A percentile compares a stretch with the other conserved stretches of the same genome.
phyloP scores from a whole-genome alignment of 768 basidiomycete genomes.

The Suillus tomentosus region DNA sequence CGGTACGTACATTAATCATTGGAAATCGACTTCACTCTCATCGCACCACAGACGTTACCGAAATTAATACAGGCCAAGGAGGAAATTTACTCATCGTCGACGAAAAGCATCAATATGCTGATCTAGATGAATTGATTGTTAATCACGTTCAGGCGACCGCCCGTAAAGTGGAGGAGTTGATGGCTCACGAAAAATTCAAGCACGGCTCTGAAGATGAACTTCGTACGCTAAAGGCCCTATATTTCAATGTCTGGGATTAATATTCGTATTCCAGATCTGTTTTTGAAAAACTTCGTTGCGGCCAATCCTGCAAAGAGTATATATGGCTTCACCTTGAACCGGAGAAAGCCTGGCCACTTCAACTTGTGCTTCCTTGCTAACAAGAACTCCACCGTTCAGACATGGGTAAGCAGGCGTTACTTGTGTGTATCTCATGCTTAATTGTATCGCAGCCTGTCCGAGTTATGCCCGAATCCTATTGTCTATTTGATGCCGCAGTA shows the following conservation, averaged over 20 bases:
- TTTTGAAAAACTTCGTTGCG: conserved; percentile 85
- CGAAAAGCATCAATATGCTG: conserved; percentile 78
- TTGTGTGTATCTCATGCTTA: not conserved
- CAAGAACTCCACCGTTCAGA: conserved; percentile 85
- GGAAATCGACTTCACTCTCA: conserved; percentile 13
- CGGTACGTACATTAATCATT: conserved; percentile 50
- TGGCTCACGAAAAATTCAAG: conserved; percentile 95
- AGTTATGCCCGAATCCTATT: conserved; percentile 86
- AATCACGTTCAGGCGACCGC: conserved; percentile 96
- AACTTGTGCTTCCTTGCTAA: conserved; percentile 92
- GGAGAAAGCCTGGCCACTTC: conserved; percentile 90
- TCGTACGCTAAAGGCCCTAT: conserved; percentile 55
- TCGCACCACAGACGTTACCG: conserved; percentile 65
- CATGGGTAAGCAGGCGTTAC: conserved; percentile 62
- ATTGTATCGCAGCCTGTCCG: conserved; percentile 66
- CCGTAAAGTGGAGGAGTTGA: conserved; percentile 90
- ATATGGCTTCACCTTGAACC: conserved; percentile 93
- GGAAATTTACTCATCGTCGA: conserved; percentile 75
- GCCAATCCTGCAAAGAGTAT: conserved; percentile 94
- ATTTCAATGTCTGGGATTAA: not conserved
- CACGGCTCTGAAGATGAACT: conserved; percentile 85
- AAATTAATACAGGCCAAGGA: conserved; percentile 73
- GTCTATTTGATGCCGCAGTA: conserved; percentile 87
- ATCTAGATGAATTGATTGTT: conserved; percentile 96
- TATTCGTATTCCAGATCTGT: conserved; percentile 58